phyloP scores from a whole-genome alignment of 495 filamentous ascomycete species.

The Xanthoparmelia taractica region DNA sequence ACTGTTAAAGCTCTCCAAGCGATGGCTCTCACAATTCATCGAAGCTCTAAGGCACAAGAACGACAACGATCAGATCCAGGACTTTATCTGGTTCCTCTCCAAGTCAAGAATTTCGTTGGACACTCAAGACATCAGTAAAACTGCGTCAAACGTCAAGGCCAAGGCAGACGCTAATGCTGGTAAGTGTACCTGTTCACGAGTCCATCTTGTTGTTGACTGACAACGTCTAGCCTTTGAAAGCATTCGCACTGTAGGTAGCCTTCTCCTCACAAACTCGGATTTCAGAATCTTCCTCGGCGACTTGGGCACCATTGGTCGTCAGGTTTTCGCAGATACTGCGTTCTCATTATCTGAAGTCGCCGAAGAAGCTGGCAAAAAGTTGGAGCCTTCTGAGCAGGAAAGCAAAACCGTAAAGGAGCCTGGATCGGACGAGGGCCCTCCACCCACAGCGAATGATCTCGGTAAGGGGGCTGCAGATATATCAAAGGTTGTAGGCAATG shows the following conservation, averaged over 20 bases:
- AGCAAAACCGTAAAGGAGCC: constrained; percentile 49
- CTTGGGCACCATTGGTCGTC: constrained; percentile 65
- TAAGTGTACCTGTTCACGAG: constrained; percentile 32
- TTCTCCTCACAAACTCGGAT: constrained; percentile 82
- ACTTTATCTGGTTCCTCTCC: constrained; percentile 79
- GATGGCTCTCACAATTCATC: constrained; percentile 67
- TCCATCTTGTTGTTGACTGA: constrained; percentile 13
- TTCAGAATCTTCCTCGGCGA: constrained; percentile 86
- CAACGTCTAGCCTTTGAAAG: constrained; percentile 62
- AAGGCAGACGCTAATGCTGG: constrained; percentile 74
- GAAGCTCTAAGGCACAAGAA: constrained; percentile 76
- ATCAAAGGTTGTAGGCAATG: constrained; percentile 53
- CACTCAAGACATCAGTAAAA: constrained; percentile 52
- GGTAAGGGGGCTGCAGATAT: constrained; percentile 55
- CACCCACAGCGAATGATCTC: constrained; percentile 52
- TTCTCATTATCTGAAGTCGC: constrained; percentile 66
- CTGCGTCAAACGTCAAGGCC: constrained; percentile 56
- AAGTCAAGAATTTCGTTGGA: constrained; percentile 66
- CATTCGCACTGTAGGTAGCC: constrained; percentile 69
- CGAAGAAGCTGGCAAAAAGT: constrained; percentile 59
- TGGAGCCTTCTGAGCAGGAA: constrained; percentile 60
- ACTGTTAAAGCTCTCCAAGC: constrained; percentile 61
- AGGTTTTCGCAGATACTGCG: constrained; percentile 83
- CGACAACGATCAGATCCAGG: constrained; percentile 73
- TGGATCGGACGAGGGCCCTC: constrained; percentile 46